A percentile compares a stretch with the other conserved stretches of the same genome.
phyloP scores from a whole-genome alignment of 495 filamentous ascomycete species.

The Aspergillus carlsbadensis region DNA sequence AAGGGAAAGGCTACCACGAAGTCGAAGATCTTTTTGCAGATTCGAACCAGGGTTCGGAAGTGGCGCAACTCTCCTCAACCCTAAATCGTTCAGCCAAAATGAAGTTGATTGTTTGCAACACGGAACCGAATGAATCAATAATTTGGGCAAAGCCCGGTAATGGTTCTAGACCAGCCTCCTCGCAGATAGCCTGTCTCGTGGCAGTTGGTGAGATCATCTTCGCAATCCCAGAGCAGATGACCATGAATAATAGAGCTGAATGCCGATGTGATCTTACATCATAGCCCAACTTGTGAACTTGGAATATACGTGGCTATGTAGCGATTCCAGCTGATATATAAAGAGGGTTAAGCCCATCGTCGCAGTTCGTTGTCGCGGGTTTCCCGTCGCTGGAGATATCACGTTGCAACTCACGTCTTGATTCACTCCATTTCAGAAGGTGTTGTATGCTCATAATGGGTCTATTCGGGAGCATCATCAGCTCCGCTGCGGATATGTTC shows the following conservation, averaged over 20 bases:
- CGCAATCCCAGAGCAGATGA: no score
- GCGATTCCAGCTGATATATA: not conserved
- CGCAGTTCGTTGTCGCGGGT: not conserved
- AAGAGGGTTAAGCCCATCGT: not conserved
- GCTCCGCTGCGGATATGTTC: not conserved
- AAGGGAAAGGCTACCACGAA: no score
- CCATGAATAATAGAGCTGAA: not conserved
- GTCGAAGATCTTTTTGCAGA: no score
- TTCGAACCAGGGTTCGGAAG: no score
- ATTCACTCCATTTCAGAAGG: not conserved
- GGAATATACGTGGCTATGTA: not conserved
- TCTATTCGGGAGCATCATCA: not conserved
- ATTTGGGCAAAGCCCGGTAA: no score
- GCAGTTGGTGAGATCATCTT: no score
- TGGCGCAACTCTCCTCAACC: no score
- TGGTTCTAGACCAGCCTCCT: no score
- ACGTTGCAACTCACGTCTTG: not conserved
- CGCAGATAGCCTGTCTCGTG: no score
- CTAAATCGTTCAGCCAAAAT: no score
- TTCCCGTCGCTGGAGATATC: not conserved
- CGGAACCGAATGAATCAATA: no score
- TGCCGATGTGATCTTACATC: not conserved
- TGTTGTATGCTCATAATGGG: not conserved
- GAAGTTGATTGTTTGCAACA: no score
- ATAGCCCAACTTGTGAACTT: not conserved